A percentile compares a stretch with the other conserved stretches of the same genome.
These are phyloP conservation scores for Pythium volutum DNA, from an alignment of 352 stramenopile genomes.

Conservation along the genomic window DNA sequence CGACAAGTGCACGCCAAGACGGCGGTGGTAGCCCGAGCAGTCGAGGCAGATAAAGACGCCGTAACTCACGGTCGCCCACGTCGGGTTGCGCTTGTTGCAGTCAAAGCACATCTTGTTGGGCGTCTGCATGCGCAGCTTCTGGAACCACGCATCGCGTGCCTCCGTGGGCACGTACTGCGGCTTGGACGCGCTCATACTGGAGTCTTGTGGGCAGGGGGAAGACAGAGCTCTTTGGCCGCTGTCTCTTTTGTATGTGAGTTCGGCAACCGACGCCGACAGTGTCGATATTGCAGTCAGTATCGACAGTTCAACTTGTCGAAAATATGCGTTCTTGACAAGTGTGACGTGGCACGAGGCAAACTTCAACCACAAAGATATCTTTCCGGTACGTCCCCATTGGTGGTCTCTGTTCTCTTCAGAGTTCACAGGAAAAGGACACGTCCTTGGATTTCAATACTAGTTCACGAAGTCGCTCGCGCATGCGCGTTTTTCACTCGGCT, in stretches of 20 bases:
- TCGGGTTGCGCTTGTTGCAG: slow-evolving; percentile 94
- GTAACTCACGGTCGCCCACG: slow-evolving; percentile 94
- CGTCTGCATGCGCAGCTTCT: slow-evolving; percentile 67
- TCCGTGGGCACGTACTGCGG: slow-evolving; percentile 69
- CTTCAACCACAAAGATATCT: neutral
- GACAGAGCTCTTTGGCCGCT: neutral
- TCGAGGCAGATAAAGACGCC: slow-evolving; percentile 96
- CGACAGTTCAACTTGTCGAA: slow-evolving; percentile 15
- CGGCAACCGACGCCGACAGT: neutral
- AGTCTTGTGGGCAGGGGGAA: neutral
- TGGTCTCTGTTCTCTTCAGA: too few relatives aligned
- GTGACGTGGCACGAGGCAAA: neutral
- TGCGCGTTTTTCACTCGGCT: too few relatives aligned
- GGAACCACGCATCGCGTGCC: slow-evolving; percentile 83
- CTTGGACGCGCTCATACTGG: slow-evolving; percentile 33
- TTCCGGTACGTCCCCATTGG: too few relatives aligned
- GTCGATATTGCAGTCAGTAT: slow-evolving; percentile 13
- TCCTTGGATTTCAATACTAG: too few relatives aligned
- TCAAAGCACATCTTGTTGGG: slow-evolving; percentile 95
- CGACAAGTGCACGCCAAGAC: slow-evolving; percentile 91
- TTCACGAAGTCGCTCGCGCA: too few relatives aligned
- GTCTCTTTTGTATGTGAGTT: neutral
- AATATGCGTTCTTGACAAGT: slow-evolving; percentile 1
- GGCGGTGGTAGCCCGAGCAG: slow-evolving; percentile 92
- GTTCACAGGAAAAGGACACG: too few relatives aligned